A percentile compares a stretch with the other conserved stretches of the same genome.
Conservation (phyloP, 352 stramenopile genomes). For the Phytophthora ohioensis region DNA sequence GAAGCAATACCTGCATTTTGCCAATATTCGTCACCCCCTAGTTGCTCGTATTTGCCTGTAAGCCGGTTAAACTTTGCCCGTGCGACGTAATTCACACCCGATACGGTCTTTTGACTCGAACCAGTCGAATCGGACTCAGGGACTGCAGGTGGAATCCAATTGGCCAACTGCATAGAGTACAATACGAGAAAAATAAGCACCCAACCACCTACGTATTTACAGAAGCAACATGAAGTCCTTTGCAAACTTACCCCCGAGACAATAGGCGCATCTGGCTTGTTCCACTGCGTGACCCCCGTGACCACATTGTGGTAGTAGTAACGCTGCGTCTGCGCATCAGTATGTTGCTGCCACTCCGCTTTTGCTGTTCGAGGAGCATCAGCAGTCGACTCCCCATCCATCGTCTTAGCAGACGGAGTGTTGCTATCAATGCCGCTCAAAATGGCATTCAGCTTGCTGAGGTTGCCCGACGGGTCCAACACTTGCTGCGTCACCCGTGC, state of each 20-base stretch:
- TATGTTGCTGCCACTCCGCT: constrained; percentile 86
- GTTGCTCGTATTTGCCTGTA: constrained; percentile 77
- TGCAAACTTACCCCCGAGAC: constrained; percentile 68
- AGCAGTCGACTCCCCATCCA: constrained; percentile 6
- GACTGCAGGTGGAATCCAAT: constrained; percentile 79
- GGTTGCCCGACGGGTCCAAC: constrained; percentile 73
- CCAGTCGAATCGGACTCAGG: constrained; percentile 30
- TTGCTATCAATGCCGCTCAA: constrained; percentile 65
- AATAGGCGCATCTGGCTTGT: constrained; percentile 71
- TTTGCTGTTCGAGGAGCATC: constrained; percentile 29
- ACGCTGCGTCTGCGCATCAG: constrained; percentile 78
- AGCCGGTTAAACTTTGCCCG: constrained; percentile 85
- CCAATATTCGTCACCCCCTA: constrained; percentile 76
- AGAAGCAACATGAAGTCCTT: not conserved
- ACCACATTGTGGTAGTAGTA: constrained; percentile 90
- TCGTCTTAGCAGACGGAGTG: not conserved
- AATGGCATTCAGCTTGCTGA: constrained; percentile 77
- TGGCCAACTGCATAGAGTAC: constrained; percentile 56
- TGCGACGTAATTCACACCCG: constrained; percentile 71
- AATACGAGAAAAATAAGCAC: constrained; percentile 12
- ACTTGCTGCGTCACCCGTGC: constrained; percentile 66
- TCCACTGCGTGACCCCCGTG: constrained; percentile 84
- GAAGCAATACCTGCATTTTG: constrained; percentile 58
- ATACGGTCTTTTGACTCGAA: constrained; percentile 49
- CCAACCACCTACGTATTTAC: not conserved